phyloP scores from a whole-genome alignment of 1,284 basidiomycete species.

The Phenoliferia sp. region DNA sequence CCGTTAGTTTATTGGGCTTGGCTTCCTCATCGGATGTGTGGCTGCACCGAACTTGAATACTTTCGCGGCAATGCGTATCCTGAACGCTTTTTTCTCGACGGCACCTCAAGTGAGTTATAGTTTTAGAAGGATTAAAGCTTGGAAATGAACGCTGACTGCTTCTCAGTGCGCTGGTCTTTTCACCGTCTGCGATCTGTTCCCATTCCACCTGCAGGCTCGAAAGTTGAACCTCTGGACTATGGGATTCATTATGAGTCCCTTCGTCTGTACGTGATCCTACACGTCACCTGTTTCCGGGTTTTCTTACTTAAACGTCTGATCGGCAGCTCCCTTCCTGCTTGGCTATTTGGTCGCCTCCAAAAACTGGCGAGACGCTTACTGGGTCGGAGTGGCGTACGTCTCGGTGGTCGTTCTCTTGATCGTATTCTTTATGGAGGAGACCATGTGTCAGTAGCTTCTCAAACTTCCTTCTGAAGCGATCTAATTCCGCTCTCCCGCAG shows the following conservation, averaged over 20 bases:
- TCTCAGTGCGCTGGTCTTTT: constrained; percentile 1
- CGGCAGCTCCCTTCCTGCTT: constrained; percentile 59
- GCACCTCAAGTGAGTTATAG: constrained; percentile 32
- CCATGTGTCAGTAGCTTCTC: constrained; percentile 44
- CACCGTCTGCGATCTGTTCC: constrained; percentile 54
- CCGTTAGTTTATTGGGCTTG: constrained; percentile 25
- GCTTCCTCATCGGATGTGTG: constrained; percentile 47
- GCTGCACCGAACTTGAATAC: constrained; percentile 54
- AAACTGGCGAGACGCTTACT: constrained; percentile 60
- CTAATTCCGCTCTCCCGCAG: constrained; percentile 34
- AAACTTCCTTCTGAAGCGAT: neutral
- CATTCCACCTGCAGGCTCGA: constrained; percentile 68
- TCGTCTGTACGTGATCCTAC: constrained; percentile 47
- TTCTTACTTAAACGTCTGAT: no score
- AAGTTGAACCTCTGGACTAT: constrained; percentile 71
- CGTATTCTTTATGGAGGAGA: constrained; percentile 58
- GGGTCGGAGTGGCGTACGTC: constrained; percentile 59
- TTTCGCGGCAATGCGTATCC: constrained; percentile 58
- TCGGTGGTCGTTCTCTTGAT: constrained; percentile 56
- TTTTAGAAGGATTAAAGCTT: neutral
- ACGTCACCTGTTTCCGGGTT: no score
- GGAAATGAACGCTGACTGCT: neutral
- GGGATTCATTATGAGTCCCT: constrained; percentile 57
- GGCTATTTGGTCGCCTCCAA: constrained; percentile 57
- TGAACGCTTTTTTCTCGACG: constrained; percentile 64